Conservation (phyloP, 208 protist species). For the Polymyxa betae region DNA sequence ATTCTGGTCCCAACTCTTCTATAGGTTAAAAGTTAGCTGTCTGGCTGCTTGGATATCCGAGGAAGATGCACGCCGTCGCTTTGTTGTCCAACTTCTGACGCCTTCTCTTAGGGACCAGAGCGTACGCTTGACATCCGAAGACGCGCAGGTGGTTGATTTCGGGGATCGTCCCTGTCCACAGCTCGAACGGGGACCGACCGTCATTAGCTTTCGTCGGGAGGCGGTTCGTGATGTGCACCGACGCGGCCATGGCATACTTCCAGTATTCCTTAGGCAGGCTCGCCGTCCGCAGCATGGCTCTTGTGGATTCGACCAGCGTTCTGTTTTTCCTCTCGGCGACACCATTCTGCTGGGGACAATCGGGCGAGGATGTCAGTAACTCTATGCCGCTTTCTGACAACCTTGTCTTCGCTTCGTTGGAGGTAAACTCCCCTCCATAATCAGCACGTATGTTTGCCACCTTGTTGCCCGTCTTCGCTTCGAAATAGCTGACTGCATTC, state of each 20-base stretch:
- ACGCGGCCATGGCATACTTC: not conserved
- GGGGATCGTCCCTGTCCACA: not conserved
- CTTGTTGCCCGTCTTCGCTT: not conserved
- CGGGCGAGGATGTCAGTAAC: not conserved
- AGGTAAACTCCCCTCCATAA: not conserved
- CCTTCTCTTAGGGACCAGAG: no score
- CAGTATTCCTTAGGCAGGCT: conserved; percentile 1
- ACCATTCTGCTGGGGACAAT: not conserved
- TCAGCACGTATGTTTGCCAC: not conserved
- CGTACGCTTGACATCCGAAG: no score
- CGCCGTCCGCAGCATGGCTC: not conserved
- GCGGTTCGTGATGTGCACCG: not conserved
- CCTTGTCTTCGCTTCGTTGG: not conserved
- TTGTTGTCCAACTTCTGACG: no score
- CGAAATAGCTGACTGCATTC: not conserved
- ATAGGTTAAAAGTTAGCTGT: no score
- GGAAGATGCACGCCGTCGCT: no score
- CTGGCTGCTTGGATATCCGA: no score
- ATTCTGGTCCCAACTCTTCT: no score
- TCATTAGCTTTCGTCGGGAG: not conserved
- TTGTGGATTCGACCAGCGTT: not conserved
- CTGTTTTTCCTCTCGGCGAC: not conserved
- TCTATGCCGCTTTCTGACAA: not conserved
- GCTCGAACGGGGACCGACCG: not conserved
- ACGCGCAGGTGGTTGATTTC: not conserved